phyloP scores from a whole-genome alignment of 148 eudicot species.

The Heliosperma pusillum region DNA sequence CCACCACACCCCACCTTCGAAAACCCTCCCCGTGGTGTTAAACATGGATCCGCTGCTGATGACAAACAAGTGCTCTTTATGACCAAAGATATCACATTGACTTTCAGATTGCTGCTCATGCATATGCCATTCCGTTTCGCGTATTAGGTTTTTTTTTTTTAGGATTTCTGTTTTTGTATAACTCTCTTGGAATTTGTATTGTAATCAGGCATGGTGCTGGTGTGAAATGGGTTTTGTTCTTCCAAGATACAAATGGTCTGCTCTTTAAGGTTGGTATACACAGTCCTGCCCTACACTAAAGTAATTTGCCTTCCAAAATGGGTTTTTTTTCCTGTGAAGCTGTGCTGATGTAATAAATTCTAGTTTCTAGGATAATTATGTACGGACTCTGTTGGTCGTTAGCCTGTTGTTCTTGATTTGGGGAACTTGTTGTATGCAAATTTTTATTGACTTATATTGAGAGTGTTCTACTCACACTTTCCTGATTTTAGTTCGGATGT shows the following conservation, averaged over 20 bases:
- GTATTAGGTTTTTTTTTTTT: not conserved
- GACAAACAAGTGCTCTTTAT: not conserved
- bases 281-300: not conserved
- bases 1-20: too few species aligned
- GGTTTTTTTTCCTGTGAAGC: too few species aligned
- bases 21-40: too few species aligned
- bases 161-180: not conserved
- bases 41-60: not conserved
- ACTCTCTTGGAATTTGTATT: slow-evolving; percentile 11
- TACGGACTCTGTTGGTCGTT: not conserved
- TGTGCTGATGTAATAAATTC: not conserved
- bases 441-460: not conserved
- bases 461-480: not conserved
- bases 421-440: not conserved
- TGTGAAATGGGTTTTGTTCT: slow-evolving; percentile 85
- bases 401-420: not conserved
- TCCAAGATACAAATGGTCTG: slow-evolving; percentile 99
- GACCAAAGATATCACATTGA: not conserved
- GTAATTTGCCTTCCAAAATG: not conserved
- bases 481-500: not conserved
- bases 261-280: slow-evolving; percentile 71
- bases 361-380: not conserved
- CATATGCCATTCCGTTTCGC: not conserved
- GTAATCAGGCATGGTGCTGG: slow-evolving; percentile 78
- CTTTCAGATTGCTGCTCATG: not conserved